These are phyloP conservation scores for Camellia japonica DNA, from an alignment of 148 eudicot species.

Conservation along the genomic window DNA sequence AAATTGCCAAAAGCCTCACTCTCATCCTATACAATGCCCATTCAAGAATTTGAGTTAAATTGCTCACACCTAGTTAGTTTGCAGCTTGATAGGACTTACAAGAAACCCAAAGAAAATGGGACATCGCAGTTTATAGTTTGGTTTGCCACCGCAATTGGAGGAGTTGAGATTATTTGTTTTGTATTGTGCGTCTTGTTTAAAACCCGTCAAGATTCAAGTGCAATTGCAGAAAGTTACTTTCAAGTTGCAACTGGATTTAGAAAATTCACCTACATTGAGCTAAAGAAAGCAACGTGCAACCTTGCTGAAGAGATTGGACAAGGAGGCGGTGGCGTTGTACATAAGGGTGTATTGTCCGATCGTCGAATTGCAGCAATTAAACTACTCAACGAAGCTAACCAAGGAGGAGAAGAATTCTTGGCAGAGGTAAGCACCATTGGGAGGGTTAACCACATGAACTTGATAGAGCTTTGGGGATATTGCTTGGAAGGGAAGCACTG, in stretches of 20 bases:
- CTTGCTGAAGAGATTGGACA: conserved; percentile 31
- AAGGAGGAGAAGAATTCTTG: conserved; percentile 26
- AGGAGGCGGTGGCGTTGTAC: conserved; percentile 32
- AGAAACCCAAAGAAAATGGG: background rate
- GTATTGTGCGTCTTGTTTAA: conserved; percentile 11
- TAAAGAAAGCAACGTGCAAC: conserved; percentile 28
- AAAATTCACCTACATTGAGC: conserved; percentile 33
- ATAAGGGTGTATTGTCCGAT: conserved; percentile 18
- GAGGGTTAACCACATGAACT: conserved; percentile 31
- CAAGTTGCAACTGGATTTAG: conserved; percentile 27
- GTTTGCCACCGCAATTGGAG: conserved; percentile 28
- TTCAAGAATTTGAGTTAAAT: conserved; percentile 3
- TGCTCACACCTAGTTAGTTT: conserved; percentile 9
- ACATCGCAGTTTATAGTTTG: conserved; percentile 16
- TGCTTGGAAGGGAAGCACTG: conserved; percentile 10
- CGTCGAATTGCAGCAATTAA: conserved; percentile 30
- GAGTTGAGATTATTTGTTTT: conserved; percentile 12
- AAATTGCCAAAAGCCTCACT: conserved; percentile 23
- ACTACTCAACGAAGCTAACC: conserved; percentile 18
- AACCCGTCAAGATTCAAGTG: background rate
- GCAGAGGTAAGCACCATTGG: conserved; percentile 23
- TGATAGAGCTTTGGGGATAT: conserved; percentile 25
- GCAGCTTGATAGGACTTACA: conserved; percentile 11
- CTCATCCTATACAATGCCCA: background rate
- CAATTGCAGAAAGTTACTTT: conserved; percentile 9